These are phyloP conservation scores for Serendipita vermifera DNA, from an alignment of 768 basidiomycete genomes.

Conservation along the genomic window DNA sequence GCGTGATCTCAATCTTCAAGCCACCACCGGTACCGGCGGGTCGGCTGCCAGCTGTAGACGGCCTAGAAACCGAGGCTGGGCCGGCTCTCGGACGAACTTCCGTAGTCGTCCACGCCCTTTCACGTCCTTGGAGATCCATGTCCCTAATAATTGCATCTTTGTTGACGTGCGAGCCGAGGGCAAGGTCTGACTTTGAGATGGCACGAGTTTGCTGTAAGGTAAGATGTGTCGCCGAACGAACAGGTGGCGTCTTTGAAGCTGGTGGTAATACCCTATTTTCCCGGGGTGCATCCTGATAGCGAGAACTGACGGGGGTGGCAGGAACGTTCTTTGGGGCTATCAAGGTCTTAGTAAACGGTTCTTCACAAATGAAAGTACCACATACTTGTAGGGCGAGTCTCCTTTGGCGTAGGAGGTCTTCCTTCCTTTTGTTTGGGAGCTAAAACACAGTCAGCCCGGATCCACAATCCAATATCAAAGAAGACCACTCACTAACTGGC, in stretches of 20 bases:
- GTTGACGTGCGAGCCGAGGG: not conserved
- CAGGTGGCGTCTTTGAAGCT: not conserved
- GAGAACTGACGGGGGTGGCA: too few relatives aligned
- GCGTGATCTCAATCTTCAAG: not conserved
- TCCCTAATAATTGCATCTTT: too few relatives aligned
- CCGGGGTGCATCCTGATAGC: not conserved
- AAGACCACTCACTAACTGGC: not conserved
- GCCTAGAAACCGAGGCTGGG: not conserved
- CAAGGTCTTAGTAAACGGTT: not conserved
- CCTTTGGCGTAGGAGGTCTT: slow-evolving; percentile 5
- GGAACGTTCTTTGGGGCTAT: not conserved
- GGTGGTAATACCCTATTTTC: slow-evolving; percentile 4
- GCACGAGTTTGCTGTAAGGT: slow-evolving; percentile 3
- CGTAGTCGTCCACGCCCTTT: slow-evolving; percentile 6
- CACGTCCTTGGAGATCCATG: slow-evolving; percentile 2
- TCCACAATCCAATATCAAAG: not conserved
- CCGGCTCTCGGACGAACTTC: not conserved
- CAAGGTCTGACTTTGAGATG: slow-evolving; percentile 6
- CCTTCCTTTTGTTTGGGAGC: slow-evolving; percentile 2
- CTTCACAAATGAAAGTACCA: not conserved
- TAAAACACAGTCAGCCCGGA: not conserved
- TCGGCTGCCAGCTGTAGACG: not conserved
- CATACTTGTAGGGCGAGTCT: slow-evolving; percentile 2
- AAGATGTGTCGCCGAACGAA: not conserved
- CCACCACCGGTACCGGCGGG: not conserved